Conservation (phyloP, 805 yeast species). For the Starmerella lactis-condensi region DNA sequence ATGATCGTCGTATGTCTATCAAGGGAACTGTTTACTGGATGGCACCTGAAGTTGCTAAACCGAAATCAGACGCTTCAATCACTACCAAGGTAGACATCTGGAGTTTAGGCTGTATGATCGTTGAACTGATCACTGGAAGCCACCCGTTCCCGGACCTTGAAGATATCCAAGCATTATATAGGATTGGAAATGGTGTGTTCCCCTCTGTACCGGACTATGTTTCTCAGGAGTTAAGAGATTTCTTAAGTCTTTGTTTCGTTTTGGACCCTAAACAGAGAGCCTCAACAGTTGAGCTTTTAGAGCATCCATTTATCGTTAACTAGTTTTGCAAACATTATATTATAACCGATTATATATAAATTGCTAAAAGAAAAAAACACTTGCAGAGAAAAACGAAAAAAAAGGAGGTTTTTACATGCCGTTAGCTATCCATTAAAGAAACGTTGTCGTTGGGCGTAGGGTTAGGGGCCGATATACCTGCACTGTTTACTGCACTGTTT, state of each 20-base stretch:
- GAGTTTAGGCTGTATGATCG: constrained; percentile 87
- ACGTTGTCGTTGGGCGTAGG: no score
- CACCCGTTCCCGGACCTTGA: constrained; percentile 92
- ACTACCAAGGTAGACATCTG: constrained; percentile 91
- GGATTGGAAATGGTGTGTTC: constrained; percentile 61
- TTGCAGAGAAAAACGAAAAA: background rate
- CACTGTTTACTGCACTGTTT: no score
- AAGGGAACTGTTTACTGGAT: constrained; percentile 97
- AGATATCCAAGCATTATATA: constrained; percentile 93
- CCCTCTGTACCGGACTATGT: constrained; percentile 60
- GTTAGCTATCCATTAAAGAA: no score
- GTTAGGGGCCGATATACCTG: no score
- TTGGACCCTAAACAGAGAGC: constrained; percentile 59
- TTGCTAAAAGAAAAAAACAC: background rate
- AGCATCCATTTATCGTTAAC: constrained; percentile 51
- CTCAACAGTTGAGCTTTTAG: constrained; percentile 46
- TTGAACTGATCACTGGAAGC: constrained; percentile 89
- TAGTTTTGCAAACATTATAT: constrained; percentile 9
- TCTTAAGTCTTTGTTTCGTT: constrained; percentile 50
- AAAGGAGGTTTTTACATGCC: no score
- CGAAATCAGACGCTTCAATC: constrained; percentile 53
- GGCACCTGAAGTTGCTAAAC: constrained; percentile 98
- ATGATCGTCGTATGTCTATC: constrained; percentile 49
- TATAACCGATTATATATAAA: background rate
- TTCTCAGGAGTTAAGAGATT: constrained; percentile 47